Conservation (phyloP, 768 basidiomycete species). For the Termitomyces sp. region DNA sequence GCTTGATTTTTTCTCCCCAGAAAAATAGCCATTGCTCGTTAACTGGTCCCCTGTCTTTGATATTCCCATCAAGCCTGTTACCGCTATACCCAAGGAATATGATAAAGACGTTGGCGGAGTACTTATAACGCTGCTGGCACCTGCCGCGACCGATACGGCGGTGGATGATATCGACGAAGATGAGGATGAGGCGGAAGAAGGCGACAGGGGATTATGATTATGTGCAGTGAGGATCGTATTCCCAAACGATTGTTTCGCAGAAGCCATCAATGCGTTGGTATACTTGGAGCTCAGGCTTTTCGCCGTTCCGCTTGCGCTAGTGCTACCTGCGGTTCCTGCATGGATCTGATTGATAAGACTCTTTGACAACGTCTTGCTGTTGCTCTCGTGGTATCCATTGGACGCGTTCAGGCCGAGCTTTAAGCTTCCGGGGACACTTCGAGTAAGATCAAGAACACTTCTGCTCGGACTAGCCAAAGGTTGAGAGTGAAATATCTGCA, state of each 20-base stretch:
- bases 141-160: slow-evolving; percentile 27
- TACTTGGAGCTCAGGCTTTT: slow-evolving; percentile 34
- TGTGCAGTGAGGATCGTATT: slow-evolving; percentile 11
- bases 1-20: slow-evolving; percentile 9
- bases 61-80: slow-evolving; percentile 34
- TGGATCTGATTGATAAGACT: slow-evolving; percentile 39
- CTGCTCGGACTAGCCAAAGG: slow-evolving; percentile 57
- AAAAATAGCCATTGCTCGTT: background rate
- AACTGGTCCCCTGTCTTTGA: slow-evolving; percentile 21
- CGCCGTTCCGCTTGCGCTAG: slow-evolving; percentile 23
- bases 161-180: slow-evolving; percentile 47
- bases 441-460: slow-evolving; percentile 24
- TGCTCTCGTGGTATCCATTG: slow-evolving; percentile 25
- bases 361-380: slow-evolving; percentile 27
- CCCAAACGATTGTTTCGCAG: slow-evolving; percentile 13
- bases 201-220: slow-evolving; percentile 16
- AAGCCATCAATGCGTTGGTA: slow-evolving; percentile 31
- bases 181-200: slow-evolving; percentile 45
- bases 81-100: slow-evolving; percentile 39
- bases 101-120: slow-evolving; percentile 55
- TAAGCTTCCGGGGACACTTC: slow-evolving; percentile 19
- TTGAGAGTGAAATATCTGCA: slow-evolving; percentile 81
- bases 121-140: slow-evolving; percentile 39
- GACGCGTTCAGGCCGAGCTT: slow-evolving; percentile 21
- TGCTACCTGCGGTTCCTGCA: slow-evolving; percentile 23